Conservation (phyloP, 2,329 filamentous ascomycete genomes). For the Raffaelea arxii region DNA sequence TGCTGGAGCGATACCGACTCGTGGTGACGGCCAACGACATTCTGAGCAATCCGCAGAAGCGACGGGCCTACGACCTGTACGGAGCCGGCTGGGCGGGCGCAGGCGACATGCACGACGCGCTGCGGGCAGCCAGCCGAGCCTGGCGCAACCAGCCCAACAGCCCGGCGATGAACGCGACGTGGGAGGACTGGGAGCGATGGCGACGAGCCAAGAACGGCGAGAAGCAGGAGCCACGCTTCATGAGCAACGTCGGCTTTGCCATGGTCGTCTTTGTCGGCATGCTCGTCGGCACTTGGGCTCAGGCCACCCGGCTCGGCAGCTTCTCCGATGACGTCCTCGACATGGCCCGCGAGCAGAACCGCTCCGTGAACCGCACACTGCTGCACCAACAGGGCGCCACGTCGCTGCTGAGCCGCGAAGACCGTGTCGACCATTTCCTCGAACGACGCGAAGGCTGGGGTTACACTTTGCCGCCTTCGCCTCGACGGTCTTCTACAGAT, state of each 20-base stretch:
- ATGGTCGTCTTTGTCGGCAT: slow-evolving; percentile 61
- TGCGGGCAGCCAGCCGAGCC: slow-evolving; percentile 35
- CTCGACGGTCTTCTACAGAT: not conserved
- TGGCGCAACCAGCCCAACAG: slow-evolving; percentile 41
- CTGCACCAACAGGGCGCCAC: slow-evolving; percentile 41
- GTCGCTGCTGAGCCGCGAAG: slow-evolving; percentile 44
- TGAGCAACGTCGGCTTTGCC: slow-evolving; percentile 73
- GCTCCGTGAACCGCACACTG: slow-evolving; percentile 53
- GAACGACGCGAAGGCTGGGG: slow-evolving; percentile 52
- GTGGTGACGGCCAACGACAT: slow-evolving; percentile 82
- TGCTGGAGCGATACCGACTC: slow-evolving; percentile 82
- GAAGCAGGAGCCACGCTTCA: slow-evolving; percentile 49
- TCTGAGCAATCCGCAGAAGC: slow-evolving; percentile 69
- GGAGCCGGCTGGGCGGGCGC: slow-evolving; percentile 69
- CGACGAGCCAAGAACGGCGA: slow-evolving; percentile 42
- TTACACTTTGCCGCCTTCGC: slow-evolving; percentile 9
- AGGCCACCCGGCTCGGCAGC: slow-evolving; percentile 59
- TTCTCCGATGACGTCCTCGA: slow-evolving; percentile 55
- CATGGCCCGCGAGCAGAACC: slow-evolving; percentile 55
- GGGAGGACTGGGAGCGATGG: slow-evolving; percentile 95
- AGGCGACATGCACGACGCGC: slow-evolving; percentile 26
- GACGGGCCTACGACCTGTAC: slow-evolving; percentile 70
- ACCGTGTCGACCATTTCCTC: slow-evolving; percentile 69
- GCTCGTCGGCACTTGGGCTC: slow-evolving; percentile 59
- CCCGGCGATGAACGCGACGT: slow-evolving; percentile 69